phyloP scores from a whole-genome alignment of 192 early-diverging fungal genomes.

The Helicostylum pulchrum region DNA sequence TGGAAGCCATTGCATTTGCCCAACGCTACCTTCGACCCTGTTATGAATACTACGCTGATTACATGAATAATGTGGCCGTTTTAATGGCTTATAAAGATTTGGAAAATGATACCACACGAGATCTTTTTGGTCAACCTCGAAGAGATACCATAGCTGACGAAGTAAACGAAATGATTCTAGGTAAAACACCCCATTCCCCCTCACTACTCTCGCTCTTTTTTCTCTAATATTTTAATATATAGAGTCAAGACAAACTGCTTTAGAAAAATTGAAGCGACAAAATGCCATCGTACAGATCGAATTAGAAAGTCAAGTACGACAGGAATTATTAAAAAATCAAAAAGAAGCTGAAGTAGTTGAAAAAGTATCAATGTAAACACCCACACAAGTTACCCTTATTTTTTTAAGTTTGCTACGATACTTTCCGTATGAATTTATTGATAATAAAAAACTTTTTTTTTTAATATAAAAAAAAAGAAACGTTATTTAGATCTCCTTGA shows the following conservation, averaged over 20 bases:
- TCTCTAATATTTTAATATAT: not conserved
- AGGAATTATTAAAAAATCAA: not conserved
- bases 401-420: too few relatives aligned
- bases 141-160: slow-evolving; percentile 6
- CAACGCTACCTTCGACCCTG: not conserved
- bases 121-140: slow-evolving; percentile 7
- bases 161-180: slow-evolving; percentile 3
- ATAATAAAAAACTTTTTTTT: not conserved
- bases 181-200: too few relatives aligned
- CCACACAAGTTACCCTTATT: too few relatives aligned
- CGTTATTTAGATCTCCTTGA: slow-evolving; percentile 37
- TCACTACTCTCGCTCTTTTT: too few relatives aligned
- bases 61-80: not conserved
- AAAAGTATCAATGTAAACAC: slow-evolving; percentile 10
- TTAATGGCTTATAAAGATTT: slow-evolving; percentile 18
- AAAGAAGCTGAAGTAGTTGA: not conserved
- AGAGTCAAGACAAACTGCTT: not conserved
- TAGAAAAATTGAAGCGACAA: slow-evolving; percentile 10
- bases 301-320: not conserved
- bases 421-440: not conserved
- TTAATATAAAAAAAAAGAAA: not conserved
- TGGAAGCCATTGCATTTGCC: slow-evolving; percentile 10
- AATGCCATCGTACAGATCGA: not conserved
- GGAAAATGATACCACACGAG: not conserved
- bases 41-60: not conserved